Base-by-base conservation (phyloP, 2,329 filamentous ascomycete species). In the Botryotinia globosa region DNA sequence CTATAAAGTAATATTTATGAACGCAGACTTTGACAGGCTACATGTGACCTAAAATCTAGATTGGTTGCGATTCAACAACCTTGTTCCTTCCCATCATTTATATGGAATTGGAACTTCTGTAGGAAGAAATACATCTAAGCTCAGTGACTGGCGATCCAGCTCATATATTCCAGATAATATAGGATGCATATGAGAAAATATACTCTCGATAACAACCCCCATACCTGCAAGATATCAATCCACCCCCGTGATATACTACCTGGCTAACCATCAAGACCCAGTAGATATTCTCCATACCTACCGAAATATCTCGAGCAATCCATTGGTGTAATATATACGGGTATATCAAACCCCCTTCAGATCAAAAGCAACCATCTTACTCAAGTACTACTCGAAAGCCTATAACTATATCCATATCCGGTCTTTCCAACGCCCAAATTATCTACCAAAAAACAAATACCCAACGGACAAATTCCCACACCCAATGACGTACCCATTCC, bases 71-170 rank as follows among this genome's bases (percentile, higher is more conserved):
- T 29, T n/a, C 7, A 56, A 54, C 12, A 54, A 18, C 12, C 5
- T 54, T 29, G 12, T 2, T 54, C 51, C n/a, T 32, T 32, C 32
- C 32, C 1, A 16, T 29, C 8, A 54, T 29, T 18, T 18, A 29
- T 8, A 4, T 56, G 12, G 16, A 56, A 29, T 56, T 18, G 14
- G 12, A 56, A 32, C n/a, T 29, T 3, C n/a, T 8, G 10, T 4
- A 56, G 29, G 16, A 29, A 6, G 1, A 32, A 29, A 56, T 56
- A 3, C 3, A 56, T 56, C 14, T 18, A 18, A 56, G 14, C 51
- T 9, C 51, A 29, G 7, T 56, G 18, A 4, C 14, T 18, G 3
- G 0, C 25, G 0, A 7, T 29, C 14, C n/a, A 56, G 7, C n/a
- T 18, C 5, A 16, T 54, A 56, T 29, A 29, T 56, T 8, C 2